Conservation (phyloP, 1,284 basidiomycete species). For the Lentinus polychrous region DNA sequence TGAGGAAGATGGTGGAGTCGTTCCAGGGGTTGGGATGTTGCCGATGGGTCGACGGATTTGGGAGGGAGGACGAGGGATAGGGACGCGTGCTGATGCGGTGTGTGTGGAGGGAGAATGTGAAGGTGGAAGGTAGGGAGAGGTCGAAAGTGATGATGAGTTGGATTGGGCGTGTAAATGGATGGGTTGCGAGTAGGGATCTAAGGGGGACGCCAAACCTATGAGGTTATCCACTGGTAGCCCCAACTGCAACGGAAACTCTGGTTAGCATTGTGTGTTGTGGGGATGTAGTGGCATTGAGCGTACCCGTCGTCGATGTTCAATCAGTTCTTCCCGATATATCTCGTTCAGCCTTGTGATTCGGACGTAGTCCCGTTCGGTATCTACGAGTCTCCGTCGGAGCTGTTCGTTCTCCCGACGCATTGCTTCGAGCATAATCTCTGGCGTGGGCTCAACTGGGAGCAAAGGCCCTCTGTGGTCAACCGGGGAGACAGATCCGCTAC, state of each 20-base stretch:
- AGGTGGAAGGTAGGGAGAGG: slow-evolving; percentile 31
- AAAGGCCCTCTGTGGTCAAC: slow-evolving; percentile 18
- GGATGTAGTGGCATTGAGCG: slow-evolving; percentile 25
- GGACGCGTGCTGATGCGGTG: slow-evolving; percentile 36
- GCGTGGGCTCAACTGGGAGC: slow-evolving; percentile 41
- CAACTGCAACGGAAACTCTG: slow-evolving; percentile 34
- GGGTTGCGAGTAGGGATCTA: slow-evolving; percentile 64
- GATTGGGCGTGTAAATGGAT: slow-evolving; percentile 50
- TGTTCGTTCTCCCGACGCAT: slow-evolving; percentile 72
- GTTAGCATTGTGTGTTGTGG: background rate
- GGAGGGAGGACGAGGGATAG: slow-evolving; percentile 64
- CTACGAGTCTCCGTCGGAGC: slow-evolving; percentile 53
- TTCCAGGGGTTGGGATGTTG: slow-evolving; percentile 32
- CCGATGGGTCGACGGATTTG: slow-evolving; percentile 47
- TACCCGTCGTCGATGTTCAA: slow-evolving; percentile 67
- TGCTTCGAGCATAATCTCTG: slow-evolving; percentile 62
- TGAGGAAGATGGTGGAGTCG: slow-evolving; percentile 54
- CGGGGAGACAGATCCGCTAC: slow-evolving; percentile 24
- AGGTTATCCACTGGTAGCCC: slow-evolving; percentile 69
- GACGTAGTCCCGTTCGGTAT: slow-evolving; percentile 69
- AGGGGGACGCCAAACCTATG: slow-evolving; percentile 50
- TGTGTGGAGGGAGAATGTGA: slow-evolving; percentile 28
- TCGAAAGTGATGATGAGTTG: slow-evolving; percentile 38
- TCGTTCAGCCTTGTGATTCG: slow-evolving; percentile 69
- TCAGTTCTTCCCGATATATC: slow-evolving; percentile 73